A percentile compares a stretch with the other conserved stretches of the same genome.
Evolutionary conservation across 1,284 basidiomycete species (phyloP).

Genomic region (Hemileccinum hortonii): DNA sequence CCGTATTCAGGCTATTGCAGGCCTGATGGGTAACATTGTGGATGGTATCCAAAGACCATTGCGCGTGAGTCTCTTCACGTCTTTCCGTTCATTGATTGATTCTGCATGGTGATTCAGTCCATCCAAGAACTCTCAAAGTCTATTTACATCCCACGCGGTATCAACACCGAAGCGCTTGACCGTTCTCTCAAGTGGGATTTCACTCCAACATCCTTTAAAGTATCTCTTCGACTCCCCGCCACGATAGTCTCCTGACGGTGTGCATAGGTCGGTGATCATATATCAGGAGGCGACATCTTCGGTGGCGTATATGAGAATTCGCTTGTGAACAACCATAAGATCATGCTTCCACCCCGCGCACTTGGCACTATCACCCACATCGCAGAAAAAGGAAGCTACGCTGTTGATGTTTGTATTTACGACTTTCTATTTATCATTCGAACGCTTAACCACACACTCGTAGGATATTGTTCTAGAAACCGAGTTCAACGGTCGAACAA

Average conservation of each 20-base stretch:
- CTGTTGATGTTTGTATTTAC: slow-evolving; percentile 70
- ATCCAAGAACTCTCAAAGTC: slow-evolving; percentile 97
- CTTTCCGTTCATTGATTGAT: slow-evolving; percentile 11
- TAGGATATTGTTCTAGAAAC: slow-evolving; percentile 96
- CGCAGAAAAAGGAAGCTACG: slow-evolving; percentile 93
- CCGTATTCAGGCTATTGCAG: slow-evolving; percentile 40
- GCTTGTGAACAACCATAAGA: slow-evolving; percentile 93
- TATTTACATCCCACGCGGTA: slow-evolving; percentile 98
- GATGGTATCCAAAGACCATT: slow-evolving; percentile 95
- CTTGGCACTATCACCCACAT: slow-evolving; percentile 94
- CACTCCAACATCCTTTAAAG: slow-evolving; percentile 81
- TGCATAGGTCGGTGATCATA: slow-evolving; percentile 87
- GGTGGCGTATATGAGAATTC: slow-evolving; percentile 98
- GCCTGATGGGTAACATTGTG: slow-evolving; percentile 98
- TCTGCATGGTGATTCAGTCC: slow-evolving; percentile 49
- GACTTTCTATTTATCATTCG: neutral
- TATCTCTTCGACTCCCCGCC: slow-evolving; percentile 28
- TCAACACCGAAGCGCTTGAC: slow-evolving; percentile 95
- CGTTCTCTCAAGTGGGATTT: slow-evolving; percentile 95
- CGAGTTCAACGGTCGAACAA: slow-evolving; percentile 95
- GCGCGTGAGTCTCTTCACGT: slow-evolving; percentile 50
- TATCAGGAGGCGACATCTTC: slow-evolving; percentile 96
- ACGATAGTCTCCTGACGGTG: slow-evolving; percentile 16
- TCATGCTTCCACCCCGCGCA: slow-evolving; percentile 92
- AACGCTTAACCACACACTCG: slow-evolving; percentile 3